Percentiles rank a stretch among this genome's conserved stretches.
These are phyloP conservation scores for Cyberlindnera bimundalis DNA, from an alignment of 805 yeast species.

Conservation along the genomic window DNA sequence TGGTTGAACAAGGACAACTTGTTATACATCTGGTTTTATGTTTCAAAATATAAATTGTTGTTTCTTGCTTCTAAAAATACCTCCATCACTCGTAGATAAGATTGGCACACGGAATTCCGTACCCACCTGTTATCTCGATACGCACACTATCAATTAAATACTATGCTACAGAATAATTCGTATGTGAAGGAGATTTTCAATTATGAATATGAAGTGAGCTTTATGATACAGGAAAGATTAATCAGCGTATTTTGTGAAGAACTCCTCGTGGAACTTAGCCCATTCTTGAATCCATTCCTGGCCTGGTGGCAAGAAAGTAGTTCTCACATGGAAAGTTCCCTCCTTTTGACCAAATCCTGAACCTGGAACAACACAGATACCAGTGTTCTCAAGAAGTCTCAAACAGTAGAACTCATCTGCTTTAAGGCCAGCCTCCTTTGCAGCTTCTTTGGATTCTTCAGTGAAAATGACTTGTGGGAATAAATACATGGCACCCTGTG, in stretches of 20 bases:
- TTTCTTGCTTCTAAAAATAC: too few species aligned
- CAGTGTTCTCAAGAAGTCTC: constrained; percentile 78
- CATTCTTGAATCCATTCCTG: constrained; percentile 80
- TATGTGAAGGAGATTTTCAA: too few species aligned
- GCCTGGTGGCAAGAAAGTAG: constrained; percentile 96
- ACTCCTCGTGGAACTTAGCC: constrained; percentile 72
- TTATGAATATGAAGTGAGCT: too few species aligned
- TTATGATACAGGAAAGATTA: too few species aligned
- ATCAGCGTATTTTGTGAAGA: constrained; percentile 38
- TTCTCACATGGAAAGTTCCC: constrained; percentile 89
- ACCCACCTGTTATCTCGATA: too few species aligned
- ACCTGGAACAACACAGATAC: constrained; percentile 97
- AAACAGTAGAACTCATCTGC: constrained; percentile 91
- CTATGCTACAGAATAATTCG: too few species aligned
- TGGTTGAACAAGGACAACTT: background rate
- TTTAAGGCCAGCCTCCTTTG: constrained; percentile 49
- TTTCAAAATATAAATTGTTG: background rate
- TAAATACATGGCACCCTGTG: constrained; percentile 97
- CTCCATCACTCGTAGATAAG: too few species aligned
- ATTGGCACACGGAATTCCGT: too few species aligned
- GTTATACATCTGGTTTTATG: constrained; percentile 3
- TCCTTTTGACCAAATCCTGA: constrained; percentile 93
- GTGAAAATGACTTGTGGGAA: constrained; percentile 78
- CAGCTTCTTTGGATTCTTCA: constrained; percentile 57
- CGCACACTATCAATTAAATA: too few species aligned